phyloP scores from a whole-genome alignment of 257 asterid species.

The Petunia secreta region DNA sequence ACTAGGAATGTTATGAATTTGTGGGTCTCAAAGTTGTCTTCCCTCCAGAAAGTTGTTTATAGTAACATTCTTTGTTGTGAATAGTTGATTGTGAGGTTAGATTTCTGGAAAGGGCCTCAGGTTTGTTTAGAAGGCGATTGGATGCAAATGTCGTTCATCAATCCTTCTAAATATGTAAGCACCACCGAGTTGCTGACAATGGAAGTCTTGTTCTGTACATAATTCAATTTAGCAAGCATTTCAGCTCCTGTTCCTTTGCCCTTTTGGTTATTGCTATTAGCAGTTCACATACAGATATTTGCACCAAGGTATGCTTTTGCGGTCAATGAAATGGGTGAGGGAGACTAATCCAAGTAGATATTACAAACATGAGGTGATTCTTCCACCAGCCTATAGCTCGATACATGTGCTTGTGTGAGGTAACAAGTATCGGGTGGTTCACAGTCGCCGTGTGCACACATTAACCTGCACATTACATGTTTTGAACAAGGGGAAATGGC shows the following conservation, averaged over 20 bases:
- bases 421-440: too few species aligned
- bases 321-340: too few species aligned
- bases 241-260: background rate
- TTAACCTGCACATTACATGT: too few species aligned
- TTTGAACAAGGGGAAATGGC: too few species aligned
- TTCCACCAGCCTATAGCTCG: too few species aligned
- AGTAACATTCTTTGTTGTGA: slow-evolving; percentile 65
- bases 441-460: too few species aligned
- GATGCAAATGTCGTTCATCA: slow-evolving; percentile 26
- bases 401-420: too few species aligned
- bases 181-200: slow-evolving; percentile 23
- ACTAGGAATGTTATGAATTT: slow-evolving; percentile 31
- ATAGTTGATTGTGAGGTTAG: slow-evolving; percentile 43
- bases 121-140: slow-evolving; percentile 38
- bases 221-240: slow-evolving; percentile 13
- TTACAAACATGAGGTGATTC: too few species aligned
- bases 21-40: slow-evolving; percentile 19
- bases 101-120: slow-evolving; percentile 33
- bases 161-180: slow-evolving; percentile 35
- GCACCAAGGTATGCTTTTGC: too few species aligned
- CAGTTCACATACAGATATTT: background rate
- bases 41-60: slow-evolving; percentile 18
- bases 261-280: slow-evolving; percentile 14
- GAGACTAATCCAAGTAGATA: too few species aligned
- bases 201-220: slow-evolving; percentile 27